A percentile compares a stretch with the other conserved stretches of the same genome.
phyloP scores from a whole-genome alignment of 768 basidiomycete genomes.

The Mycena rebaudengoi region DNA sequence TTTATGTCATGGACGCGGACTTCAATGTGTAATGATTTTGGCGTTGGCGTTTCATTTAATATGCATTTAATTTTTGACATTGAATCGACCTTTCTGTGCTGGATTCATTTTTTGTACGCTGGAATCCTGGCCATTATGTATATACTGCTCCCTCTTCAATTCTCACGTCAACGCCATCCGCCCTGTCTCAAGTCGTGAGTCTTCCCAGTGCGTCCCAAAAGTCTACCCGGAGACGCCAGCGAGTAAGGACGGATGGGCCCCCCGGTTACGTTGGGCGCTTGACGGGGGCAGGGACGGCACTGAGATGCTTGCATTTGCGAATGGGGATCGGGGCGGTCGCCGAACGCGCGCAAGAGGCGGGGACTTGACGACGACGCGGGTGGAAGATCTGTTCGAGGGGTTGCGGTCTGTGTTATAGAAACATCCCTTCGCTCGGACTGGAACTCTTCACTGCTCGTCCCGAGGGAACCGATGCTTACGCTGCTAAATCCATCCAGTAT shows the following conservation, averaged over 20 bases:
- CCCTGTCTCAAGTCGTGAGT: background rate
- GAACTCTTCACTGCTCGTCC: constrained; percentile 26
- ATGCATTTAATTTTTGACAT: too few species aligned
- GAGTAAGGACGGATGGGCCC: background rate
- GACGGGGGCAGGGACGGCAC: background rate
- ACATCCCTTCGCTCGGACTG: constrained; percentile 7
- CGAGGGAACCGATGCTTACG: constrained; percentile 46
- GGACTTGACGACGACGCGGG: background rate
- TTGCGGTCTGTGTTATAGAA: background rate
- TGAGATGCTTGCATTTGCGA: background rate
- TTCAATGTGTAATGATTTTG: too few species aligned
- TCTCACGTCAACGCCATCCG: constrained; percentile 9
- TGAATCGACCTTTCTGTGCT: too few species aligned
- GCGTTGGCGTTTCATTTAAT: too few species aligned
- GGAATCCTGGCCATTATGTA: too few species aligned
- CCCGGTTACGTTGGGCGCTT: background rate
- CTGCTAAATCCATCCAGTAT: constrained; percentile 40
- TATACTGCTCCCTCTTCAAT: background rate
- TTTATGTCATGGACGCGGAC: too few species aligned
- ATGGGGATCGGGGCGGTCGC: background rate
- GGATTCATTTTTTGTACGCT: too few species aligned
- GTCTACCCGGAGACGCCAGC: background rate
- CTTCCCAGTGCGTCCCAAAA: background rate
- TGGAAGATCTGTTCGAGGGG: background rate
- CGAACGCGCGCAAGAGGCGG: background rate